Base-by-base conservation (phyloP, 2,329 filamentous ascomycete species). In the Penicillium crustosum region DNA sequence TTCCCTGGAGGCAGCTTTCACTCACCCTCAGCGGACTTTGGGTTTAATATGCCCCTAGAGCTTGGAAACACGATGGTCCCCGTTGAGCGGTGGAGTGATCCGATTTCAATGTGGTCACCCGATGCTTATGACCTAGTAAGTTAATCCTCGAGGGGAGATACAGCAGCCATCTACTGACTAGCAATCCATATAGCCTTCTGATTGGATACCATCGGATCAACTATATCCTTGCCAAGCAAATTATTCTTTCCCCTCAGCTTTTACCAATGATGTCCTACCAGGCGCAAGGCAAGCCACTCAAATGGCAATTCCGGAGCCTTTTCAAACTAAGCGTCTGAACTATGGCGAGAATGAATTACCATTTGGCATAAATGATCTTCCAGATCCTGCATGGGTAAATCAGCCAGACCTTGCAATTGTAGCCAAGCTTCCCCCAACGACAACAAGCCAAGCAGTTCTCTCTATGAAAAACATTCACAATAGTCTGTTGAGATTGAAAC, bases 401-500 rank as follows among this genome's bases (percentile, higher is more conserved):
- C 29, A 21, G 2, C 21, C 13, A 21, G n/a, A 13, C 7, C 4
- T 36, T 7, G 6, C 31, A n/a, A 42, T 10, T 5, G 21, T 27
- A 19, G 41, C 27, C 3, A 29, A 29, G 44, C 13, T 13, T 23
- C 7, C n/a, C 2, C 13, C 25, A 13, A 38, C 25, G 0, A 41
- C n/a, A 13, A 44, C 21, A 23, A 6, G 6, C 15, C 35, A 36
- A 5, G 19, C 12, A 21, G 6, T 2, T 3, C 17, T n/a, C 1
- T 36, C 55, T 17, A 15, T 9, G 2, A 21, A 54, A 4, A 25
- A 31, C 12, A 12, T 53, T 15, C 48, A 47, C 2, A 66, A 56
- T 38, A 51, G 33, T n/a, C 43, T 66, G 1, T 29, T 65, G 4
- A 48, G 53, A 29, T 23, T 67, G 4, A 58, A 59, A 2, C 15